A percentile compares a stretch with the other conserved stretches of the same genome.
Conservation (phyloP, 1,284 basidiomycete species). For the Hymenochaete sp. region DNA sequence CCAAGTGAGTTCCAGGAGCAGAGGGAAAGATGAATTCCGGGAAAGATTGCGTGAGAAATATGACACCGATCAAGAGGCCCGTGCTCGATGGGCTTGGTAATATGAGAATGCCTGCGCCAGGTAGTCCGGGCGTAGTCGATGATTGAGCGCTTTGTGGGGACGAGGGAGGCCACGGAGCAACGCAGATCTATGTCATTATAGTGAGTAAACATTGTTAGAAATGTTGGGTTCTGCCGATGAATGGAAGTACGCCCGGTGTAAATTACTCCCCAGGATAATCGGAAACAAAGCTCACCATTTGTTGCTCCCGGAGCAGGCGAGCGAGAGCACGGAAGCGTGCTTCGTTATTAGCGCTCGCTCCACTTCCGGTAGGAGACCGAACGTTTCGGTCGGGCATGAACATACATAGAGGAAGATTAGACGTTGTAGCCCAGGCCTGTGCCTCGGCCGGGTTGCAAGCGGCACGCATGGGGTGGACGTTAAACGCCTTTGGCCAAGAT, state of each 20-base stretch:
- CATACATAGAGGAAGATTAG: constrained; percentile 44
- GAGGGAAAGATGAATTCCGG: constrained; percentile 38
- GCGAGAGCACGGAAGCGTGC: constrained; percentile 46
- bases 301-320: constrained; percentile 40
- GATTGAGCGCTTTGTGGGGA: constrained; percentile 33
- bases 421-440: constrained; percentile 39
- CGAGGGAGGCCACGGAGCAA: constrained; percentile 38
- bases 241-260: background rate
- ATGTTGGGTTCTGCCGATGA: background rate
- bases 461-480: constrained; percentile 36
- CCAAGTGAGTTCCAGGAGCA: too few species aligned
- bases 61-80: constrained; percentile 47
- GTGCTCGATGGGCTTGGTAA: constrained; percentile 49
- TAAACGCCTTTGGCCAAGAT: constrained; percentile 44
- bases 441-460: constrained; percentile 39
- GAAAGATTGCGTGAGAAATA: constrained; percentile 44
- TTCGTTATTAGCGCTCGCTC: constrained; percentile 30
- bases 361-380: constrained; percentile 24
- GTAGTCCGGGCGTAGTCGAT: background rate
- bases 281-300: constrained; percentile 34
- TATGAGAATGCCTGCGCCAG: constrained; percentile 47
- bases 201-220: constrained; percentile 2
- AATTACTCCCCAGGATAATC: constrained; percentile 7
- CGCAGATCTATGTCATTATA: constrained; percentile 36
- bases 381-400: constrained; percentile 51